phyloP scores from a whole-genome alignment of 73 alveolate genomes.

The Paramecium sonneborni region DNA sequence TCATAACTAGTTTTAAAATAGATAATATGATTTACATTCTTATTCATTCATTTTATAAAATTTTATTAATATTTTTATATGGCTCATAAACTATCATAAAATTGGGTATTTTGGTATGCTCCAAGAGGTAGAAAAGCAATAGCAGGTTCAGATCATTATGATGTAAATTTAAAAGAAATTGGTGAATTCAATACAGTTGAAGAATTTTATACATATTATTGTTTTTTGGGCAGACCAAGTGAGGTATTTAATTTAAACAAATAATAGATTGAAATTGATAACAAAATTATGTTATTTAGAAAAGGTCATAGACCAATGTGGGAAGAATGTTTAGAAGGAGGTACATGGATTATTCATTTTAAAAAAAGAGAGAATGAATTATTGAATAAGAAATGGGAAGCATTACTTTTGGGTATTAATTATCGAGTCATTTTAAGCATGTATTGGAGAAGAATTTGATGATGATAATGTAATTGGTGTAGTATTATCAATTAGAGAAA shows the following conservation, averaged over 20 bases:
- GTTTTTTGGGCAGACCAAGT: conserved; percentile 59
- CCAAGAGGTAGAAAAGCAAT: conserved; percentile 63
- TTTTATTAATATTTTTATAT: neutral
- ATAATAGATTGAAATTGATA: conserved; percentile 35
- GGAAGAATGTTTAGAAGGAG: conserved; percentile 67
- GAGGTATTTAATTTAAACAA: neutral
- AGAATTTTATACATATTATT: conserved; percentile 49
- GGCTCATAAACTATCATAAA: conserved; percentile 52
- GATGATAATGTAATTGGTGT: conserved; percentile 64
- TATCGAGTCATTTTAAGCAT: neutral
- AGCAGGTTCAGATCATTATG: conserved; percentile 50
- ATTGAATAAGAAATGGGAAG: conserved; percentile 68
- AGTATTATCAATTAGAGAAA: conserved; percentile 61
- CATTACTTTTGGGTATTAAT: conserved; percentile 42
- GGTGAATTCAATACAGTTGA: conserved; percentile 70
- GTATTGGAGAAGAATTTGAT: conserved; percentile 67
- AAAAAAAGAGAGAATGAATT: conserved; percentile 45
- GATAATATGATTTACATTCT: neutral
- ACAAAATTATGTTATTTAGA: conserved; percentile 60
- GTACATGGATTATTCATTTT: conserved; percentile 66
- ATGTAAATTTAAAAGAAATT: conserved; percentile 35
- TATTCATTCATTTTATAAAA: neutral
- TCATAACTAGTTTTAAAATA: neutral
- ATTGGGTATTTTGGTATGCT: conserved; percentile 68
- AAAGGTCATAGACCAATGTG: conserved; percentile 67